phyloP scores from a whole-genome alignment of 2,329 filamentous ascomycete species.

The Scedosporium apiospermum region DNA sequence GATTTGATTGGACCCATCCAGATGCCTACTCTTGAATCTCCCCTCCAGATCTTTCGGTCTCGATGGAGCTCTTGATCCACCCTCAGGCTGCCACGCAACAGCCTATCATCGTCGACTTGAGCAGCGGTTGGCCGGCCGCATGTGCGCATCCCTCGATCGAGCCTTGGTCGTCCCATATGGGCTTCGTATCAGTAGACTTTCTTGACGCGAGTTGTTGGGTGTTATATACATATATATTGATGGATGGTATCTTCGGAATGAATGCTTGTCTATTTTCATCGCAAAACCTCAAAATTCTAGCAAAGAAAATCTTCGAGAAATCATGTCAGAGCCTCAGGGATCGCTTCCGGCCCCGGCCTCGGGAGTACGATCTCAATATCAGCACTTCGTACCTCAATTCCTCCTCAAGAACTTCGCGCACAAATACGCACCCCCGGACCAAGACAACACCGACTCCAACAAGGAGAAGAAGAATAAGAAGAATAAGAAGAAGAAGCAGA shows the following conservation, averaged over 20 bases:
- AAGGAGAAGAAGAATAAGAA: not conserved
- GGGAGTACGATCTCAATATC: not conserved
- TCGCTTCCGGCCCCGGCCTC: not conserved
- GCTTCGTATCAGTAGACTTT: not conserved
- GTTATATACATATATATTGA: too few relatives aligned
- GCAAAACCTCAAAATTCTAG: too few relatives aligned
- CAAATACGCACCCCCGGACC: not conserved
- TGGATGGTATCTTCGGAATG: too few relatives aligned
- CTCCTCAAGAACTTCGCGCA: not conserved
- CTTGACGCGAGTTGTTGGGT: too few relatives aligned
- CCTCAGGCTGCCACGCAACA: not conserved
- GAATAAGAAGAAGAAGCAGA: not conserved
- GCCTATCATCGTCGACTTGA: not conserved
- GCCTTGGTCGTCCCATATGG: not conserved
- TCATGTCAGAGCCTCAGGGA: too few relatives aligned
- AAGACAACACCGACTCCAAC: not conserved
- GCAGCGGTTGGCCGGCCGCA: not conserved
- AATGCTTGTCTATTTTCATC: too few relatives aligned
- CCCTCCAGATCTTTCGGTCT: not conserved
- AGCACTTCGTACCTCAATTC: constrained; percentile 1
- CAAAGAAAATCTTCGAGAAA: too few relatives aligned
- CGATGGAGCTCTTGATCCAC: not conserved
- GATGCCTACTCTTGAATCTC: not conserved
- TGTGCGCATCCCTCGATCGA: not conserved
- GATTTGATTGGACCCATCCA: not conserved